Conservation (phyloP, 2,329 filamentous ascomycete genomes). For the Stenocarpella maydis region DNA sequence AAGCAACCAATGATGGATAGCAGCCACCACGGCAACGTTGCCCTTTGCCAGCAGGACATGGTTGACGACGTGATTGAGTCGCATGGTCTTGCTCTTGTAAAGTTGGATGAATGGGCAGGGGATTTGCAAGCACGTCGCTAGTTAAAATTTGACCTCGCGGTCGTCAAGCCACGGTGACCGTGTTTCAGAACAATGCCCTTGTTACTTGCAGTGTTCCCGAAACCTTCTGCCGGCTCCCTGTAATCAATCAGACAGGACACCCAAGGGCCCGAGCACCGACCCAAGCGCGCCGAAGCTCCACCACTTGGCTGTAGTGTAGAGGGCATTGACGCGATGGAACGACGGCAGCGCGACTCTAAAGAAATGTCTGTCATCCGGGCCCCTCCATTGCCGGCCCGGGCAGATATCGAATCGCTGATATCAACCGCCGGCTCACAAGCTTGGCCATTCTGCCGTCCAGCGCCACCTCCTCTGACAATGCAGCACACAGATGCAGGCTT, state of each 20-base stretch:
- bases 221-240: not conserved
- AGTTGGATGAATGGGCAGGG: too few species aligned
- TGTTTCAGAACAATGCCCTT: conserved; percentile 10
- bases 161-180: not conserved
- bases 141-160: not conserved
- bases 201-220: conserved; percentile 9
- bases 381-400: too few species aligned
- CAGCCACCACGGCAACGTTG: not conserved
- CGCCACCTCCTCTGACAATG: not conserved
- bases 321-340: not conserved
- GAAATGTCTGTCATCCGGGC: not conserved
- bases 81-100: conserved; percentile 7
- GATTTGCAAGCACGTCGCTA: not conserved
- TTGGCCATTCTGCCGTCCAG: not conserved
- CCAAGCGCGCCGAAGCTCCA: not conserved
- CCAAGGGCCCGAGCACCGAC: not conserved
- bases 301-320: not conserved
- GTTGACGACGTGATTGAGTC: not conserved
- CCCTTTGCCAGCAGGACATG: conserved; percentile 5
- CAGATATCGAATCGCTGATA: conserved; percentile 1
- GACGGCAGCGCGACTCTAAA: not conserved
- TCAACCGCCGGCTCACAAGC: not conserved
- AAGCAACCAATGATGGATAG: not conserved
- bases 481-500: conserved; percentile 16
- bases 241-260: not conserved